These are phyloP conservation scores for Osmanthus fragrans DNA, from an alignment of 257 asterid genomes.

Conservation along the genomic window DNA sequence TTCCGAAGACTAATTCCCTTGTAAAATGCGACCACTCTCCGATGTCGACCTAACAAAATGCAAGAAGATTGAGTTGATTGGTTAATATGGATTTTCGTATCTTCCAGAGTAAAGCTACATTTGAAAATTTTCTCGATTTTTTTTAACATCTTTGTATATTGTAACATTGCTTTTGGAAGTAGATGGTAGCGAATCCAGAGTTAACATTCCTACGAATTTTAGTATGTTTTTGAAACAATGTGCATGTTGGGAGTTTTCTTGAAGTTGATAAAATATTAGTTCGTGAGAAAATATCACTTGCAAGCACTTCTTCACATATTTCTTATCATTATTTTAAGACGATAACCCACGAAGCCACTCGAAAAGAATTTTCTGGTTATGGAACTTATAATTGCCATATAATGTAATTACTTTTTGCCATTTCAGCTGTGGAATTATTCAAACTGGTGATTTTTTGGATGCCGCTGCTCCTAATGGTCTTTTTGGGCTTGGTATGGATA, in stretches of 20 bases:
- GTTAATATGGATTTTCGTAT: neutral
- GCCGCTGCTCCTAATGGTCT: conserved; percentile 96
- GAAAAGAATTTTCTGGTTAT: neutral
- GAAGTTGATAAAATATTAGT: neutral
- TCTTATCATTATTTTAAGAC: neutral
- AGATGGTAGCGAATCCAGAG: neutral
- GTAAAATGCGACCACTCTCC: neutral
- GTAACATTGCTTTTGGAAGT: neutral
- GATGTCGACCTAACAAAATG: neutral
- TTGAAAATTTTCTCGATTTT: neutral
- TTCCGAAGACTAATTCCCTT: neutral
- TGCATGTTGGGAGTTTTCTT: neutral
- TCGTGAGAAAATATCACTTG: neutral
- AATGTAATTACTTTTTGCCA: neutral
- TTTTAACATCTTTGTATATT: neutral
- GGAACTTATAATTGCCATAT: neutral
- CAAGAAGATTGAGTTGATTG: neutral
- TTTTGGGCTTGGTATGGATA: conserved; percentile 86
- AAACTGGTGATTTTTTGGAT: conserved; percentile 84
- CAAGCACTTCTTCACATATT: neutral
- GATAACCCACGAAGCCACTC: no score
- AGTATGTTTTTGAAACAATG: neutral
- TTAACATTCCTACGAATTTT: neutral
- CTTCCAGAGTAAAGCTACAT: neutral
- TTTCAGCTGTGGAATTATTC: conserved; percentile 87